Evolutionary conservation across 169 alveolate species (phyloP).

Genomic region (Plasmodium cynomolgi): DNA sequence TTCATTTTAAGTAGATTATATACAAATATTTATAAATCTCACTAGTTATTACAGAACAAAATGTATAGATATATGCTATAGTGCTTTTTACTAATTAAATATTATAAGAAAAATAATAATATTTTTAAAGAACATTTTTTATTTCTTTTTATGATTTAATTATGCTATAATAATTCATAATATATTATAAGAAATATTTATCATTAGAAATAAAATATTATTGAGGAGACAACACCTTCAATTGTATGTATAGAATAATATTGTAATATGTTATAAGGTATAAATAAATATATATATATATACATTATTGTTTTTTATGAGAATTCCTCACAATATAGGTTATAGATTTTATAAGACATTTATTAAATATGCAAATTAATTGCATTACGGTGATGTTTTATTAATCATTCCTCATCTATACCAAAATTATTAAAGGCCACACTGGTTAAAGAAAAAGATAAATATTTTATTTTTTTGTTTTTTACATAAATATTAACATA

Average conservation of each 20-base stretch:
- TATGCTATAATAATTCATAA: neutral
- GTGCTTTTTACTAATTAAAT: neutral
- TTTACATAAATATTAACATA: neutral
- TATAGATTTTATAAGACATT: neutral
- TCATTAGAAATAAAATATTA: neutral
- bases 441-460: neutral
- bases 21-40: neutral
- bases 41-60: neutral
- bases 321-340: neutral
- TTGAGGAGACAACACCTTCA: neutral
- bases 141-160: neutral
- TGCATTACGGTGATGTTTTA: neutral
- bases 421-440: neutral
- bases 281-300: neutral
- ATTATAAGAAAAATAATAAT: no score
- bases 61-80: neutral
- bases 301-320: neutral
- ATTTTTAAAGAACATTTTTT: no score
- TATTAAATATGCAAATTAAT: neutral
- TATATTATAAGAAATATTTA: neutral
- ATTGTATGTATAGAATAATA: neutral
- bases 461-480: neutral
- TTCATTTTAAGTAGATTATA: neutral
- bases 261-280: neutral
- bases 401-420: neutral